Percentiles rank a stretch among this genome's conserved stretches.
These are phyloP conservation scores for Daldinia decipiens DNA, from an alignment of 495 filamentous ascomycete species.

Conservation along the genomic window DNA sequence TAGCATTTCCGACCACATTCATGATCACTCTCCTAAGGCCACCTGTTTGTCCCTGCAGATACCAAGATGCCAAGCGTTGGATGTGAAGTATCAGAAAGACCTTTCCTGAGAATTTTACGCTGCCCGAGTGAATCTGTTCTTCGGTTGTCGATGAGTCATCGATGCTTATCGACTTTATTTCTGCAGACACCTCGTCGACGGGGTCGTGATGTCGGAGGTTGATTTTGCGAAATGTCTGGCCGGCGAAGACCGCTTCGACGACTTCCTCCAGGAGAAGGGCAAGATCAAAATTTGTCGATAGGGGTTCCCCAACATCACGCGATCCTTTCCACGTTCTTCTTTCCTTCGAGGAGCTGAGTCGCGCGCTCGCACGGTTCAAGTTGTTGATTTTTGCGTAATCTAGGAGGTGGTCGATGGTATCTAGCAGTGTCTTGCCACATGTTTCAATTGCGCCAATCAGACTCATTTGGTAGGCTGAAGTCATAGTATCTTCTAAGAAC, in stretches of 20 bases:
- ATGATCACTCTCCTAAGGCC: constrained; percentile 79
- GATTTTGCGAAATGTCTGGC: constrained; percentile 49
- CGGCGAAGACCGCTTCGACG: constrained; percentile 67
- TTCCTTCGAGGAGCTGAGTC: not conserved
- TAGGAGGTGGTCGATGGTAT: constrained; percentile 78
- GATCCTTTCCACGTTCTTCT: constrained; percentile 14
- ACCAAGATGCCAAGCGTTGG: constrained; percentile 38
- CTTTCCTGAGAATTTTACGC: constrained; percentile 37
- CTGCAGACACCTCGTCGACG: constrained; percentile 21
- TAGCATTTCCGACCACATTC: constrained; percentile 84
- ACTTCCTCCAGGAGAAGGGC: constrained; percentile 67
- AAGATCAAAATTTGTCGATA: constrained; percentile 46
- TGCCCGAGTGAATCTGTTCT: constrained; percentile 40
- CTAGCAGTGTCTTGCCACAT: constrained; percentile 78
- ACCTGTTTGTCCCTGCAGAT: constrained; percentile 65
- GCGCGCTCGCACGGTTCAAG: constrained; percentile 27
- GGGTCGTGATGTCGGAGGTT: constrained; percentile 38
- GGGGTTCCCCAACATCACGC: not conserved
- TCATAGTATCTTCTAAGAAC: constrained; percentile 67
- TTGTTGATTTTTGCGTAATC: constrained; percentile 77
- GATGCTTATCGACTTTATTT: constrained; percentile 24
- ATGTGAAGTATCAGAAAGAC: constrained; percentile 40
- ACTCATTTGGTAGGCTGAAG: constrained; percentile 66
- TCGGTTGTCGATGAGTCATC: constrained; percentile 26
- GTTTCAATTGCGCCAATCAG: constrained; percentile 78